Evolutionary conservation across 2,329 filamentous ascomycete genomes (phyloP).

Genomic region (Fusarium gaditjirri): DNA sequence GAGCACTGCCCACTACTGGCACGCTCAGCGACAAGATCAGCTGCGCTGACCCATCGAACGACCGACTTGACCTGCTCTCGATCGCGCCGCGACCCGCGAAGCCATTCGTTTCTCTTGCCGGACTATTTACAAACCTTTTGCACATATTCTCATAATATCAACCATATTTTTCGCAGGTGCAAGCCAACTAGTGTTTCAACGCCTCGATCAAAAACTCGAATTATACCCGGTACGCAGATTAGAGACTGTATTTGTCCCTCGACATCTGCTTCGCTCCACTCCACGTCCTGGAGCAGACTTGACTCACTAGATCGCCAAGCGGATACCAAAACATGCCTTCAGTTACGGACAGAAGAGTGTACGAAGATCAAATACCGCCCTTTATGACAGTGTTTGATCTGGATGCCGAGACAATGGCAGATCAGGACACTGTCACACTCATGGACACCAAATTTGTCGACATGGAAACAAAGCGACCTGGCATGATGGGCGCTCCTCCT

Average conservation of each 20-base stretch:
- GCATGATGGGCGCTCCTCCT: slow-evolving; percentile 51
- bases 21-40: slow-evolving; percentile 43
- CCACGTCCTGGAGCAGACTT: slow-evolving; percentile 2
- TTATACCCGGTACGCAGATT: slow-evolving; percentile 5
- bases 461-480: slow-evolving; percentile 55
- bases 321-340: slow-evolving; percentile 65
- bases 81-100: slow-evolving; percentile 34
- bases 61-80: slow-evolving; percentile 36
- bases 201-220: slow-evolving; percentile 11
- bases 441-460: slow-evolving; percentile 64
- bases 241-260: slow-evolving; percentile 6
- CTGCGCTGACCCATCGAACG: slow-evolving; percentile 45
- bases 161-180: slow-evolving; percentile 36
- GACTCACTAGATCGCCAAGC: background rate
- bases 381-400: slow-evolving; percentile 81
- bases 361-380: slow-evolving; percentile 77
- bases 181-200: slow-evolving; percentile 33
- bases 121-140: slow-evolving; percentile 29
- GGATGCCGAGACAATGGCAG: slow-evolving; percentile 65
- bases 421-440: slow-evolving; percentile 64
- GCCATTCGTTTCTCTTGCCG: slow-evolving; percentile 37
- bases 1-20: slow-evolving; percentile 28
- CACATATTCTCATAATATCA: slow-evolving; percentile 38
- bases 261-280: background rate
- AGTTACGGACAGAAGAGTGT: slow-evolving; percentile 68